Percentiles rank a stretch among this genome's conserved stretches.
Evolutionary conservation across 805 yeast genomes (phyloP).

Genomic region (Candida stauntonica): DNA sequence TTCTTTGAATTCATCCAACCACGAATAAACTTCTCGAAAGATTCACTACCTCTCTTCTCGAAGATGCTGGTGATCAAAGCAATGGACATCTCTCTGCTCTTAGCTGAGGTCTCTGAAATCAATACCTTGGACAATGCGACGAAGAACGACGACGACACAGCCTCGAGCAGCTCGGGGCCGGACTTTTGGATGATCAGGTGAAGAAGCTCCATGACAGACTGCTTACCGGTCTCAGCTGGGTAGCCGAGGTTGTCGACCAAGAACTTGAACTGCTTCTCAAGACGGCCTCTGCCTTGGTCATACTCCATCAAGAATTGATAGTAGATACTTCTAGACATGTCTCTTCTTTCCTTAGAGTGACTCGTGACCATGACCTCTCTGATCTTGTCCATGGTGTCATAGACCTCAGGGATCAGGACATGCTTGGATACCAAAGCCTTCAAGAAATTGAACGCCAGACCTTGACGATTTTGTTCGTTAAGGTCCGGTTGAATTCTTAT

Average conservation of each 20-base stretch:
- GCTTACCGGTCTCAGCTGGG: constrained; percentile 81
- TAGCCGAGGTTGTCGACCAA: constrained; percentile 78
- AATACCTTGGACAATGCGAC: constrained; percentile 75
- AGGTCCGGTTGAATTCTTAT: constrained; percentile 77
- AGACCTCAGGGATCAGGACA: constrained; percentile 78
- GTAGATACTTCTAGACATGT: constrained; percentile 76
- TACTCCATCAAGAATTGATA: constrained; percentile 87
- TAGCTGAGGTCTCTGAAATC: constrained; percentile 70
- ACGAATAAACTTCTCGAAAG: constrained; percentile 33
- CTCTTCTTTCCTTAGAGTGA: constrained; percentile 77
- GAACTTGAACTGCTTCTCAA: constrained; percentile 78
- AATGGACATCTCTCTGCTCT: constrained; percentile 81
- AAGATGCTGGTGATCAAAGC: constrained; percentile 54
- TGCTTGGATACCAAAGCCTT: constrained; percentile 73
- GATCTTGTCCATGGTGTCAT: constrained; percentile 80
- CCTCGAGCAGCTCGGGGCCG: constrained; percentile 51
- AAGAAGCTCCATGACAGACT: constrained; percentile 85
- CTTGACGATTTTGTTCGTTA: constrained; percentile 85
- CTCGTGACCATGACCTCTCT: constrained; percentile 85
- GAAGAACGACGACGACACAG: constrained; percentile 71
- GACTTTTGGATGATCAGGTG: constrained; percentile 66
- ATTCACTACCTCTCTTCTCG: constrained; percentile 38
- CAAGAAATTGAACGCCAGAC: constrained; percentile 80
- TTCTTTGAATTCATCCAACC: constrained; percentile 63
- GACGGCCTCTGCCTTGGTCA: constrained; percentile 84